Percentiles rank a stretch among this genome's conserved stretches.
phyloP scores from a whole-genome alignment of 192 early-diverging fungal genomes.

The Coemansia sp. region DNA sequence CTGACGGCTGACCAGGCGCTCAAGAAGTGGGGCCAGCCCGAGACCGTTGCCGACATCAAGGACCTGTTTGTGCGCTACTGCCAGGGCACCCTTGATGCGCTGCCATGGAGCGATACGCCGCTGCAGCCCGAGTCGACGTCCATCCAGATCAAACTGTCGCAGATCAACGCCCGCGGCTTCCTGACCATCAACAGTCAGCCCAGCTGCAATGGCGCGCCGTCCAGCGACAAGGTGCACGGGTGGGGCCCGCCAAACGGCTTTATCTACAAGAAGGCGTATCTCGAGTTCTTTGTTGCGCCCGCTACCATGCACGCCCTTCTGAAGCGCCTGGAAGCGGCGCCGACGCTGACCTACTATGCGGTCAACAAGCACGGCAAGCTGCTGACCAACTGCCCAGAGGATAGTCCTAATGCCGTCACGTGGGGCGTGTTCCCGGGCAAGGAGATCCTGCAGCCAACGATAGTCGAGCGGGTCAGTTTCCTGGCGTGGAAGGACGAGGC shows the following conservation, averaged over 20 bases:
- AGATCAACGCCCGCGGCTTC: constrained; percentile 81
- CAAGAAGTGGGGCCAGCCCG: constrained; percentile 79
- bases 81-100: constrained; percentile 68
- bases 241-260: constrained; percentile 97
- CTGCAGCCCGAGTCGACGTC: constrained; percentile 74
- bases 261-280: constrained; percentile 95
- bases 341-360: constrained; percentile 82
- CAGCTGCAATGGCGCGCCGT: constrained; percentile 84
- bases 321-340: constrained; percentile 56
- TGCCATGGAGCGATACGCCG: constrained; percentile 91
- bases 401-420: constrained; percentile 93
- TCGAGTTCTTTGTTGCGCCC: constrained; percentile 92
- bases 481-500: constrained; percentile 98
- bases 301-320: constrained; percentile 65
- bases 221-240: constrained; percentile 75
- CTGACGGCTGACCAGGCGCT: constrained; percentile 76
- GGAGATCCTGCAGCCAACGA: constrained; percentile 95
- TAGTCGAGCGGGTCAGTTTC: constrained; percentile 86
- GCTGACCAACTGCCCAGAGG: constrained; percentile 81
- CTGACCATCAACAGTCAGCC: constrained; percentile 96
- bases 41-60: constrained; percentile 65
- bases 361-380: constrained; percentile 90
- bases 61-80: constrained; percentile 83
- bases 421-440: constrained; percentile 99
- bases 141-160: constrained; percentile 68